Evolutionary conservation across 179 eudicot genomes (phyloP), one percentile per base, ranked within the genome.

Genomic region (Beta lomatogona): DNA sequence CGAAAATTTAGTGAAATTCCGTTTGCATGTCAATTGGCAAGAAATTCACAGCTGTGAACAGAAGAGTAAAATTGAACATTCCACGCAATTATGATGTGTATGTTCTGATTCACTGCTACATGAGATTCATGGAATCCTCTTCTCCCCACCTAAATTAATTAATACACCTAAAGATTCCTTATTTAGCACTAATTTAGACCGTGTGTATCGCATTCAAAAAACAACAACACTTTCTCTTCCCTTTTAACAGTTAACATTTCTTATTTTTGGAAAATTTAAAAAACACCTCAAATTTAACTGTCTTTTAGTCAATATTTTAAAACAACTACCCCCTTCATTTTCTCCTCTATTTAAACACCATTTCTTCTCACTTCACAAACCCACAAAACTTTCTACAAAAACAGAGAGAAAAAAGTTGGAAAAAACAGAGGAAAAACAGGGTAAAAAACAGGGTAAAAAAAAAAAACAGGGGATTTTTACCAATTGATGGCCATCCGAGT

Each of bases 401-500:
- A 71, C 55, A 36, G 41, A 36, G 41, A 36, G 41, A 36, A 36
- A 36, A 36, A 36, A 36, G 41, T 36, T 36, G 41, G 41, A 66
- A 63, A 78, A 82, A 28, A 28, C 31, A 28, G 31, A 28, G 31
- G 31, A 28, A 28, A 28, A 28, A 28, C n/a, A n/a, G 31, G 31
- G 31, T 28, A 28, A 28, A 28, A 74, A 69, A 80, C 72, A 80
- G 80, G 50, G 77, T 59, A n/a, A 61, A 25, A 53, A 66, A 25
- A 60, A 22, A 81, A 84, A 71, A 80, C 82, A 82, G 75, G 72
- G 85, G 81, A 76, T 70, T 58, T 8, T 71, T 11, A 83, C 9
- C 48, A 77, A 55, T 86, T 73, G 75, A 86, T 86, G 88, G 88
- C 88, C 83, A 83, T 86, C 82, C 76, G 88, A 66, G 82, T 80